Evolutionary conservation across 208 protist genomes (phyloP).

Genomic region (Acanthamoeba healyi): DNA sequence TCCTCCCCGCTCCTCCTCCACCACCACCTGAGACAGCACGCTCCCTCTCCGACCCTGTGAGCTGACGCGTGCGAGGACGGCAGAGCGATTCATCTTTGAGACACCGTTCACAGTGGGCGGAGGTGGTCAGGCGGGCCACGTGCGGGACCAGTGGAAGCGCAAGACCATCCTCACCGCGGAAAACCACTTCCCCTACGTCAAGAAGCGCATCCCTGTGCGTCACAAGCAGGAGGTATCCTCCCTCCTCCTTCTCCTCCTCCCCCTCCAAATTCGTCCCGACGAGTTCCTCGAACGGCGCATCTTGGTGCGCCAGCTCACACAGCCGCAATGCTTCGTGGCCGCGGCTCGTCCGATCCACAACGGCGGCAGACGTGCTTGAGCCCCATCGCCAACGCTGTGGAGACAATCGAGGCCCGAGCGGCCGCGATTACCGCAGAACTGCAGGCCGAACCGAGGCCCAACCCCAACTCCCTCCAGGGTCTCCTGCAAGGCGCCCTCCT

Average conservation of each 20-base stretch:
- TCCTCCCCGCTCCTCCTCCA: not conserved
- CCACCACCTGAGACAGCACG: too few relatives aligned
- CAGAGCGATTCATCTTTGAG: constrained; percentile 74
- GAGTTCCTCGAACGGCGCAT: too few relatives aligned
- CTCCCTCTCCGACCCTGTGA: not conserved
- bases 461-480: constrained; percentile 37
- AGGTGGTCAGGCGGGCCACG: constrained; percentile 76
- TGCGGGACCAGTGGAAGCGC: constrained; percentile 85
- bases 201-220: constrained; percentile 81
- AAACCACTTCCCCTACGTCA: constrained; percentile 85
- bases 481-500: constrained; percentile 31
- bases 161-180: constrained; percentile 86
- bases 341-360: not conserved
- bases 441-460: constrained; percentile 7
- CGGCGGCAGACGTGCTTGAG: not conserved
- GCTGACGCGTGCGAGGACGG: not conserved
- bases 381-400: constrained; percentile 37
- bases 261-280: not conserved
- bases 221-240: constrained; percentile 66
- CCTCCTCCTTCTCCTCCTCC: not conserved
- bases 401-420: not conserved
- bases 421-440: not conserved
- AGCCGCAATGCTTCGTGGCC: too few relatives aligned
- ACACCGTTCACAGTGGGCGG: constrained; percentile 87
- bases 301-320: too few relatives aligned